phyloP scores from a whole-genome alignment of 2,329 filamentous ascomycete genomes.

The Aureobasidium sp. region DNA sequence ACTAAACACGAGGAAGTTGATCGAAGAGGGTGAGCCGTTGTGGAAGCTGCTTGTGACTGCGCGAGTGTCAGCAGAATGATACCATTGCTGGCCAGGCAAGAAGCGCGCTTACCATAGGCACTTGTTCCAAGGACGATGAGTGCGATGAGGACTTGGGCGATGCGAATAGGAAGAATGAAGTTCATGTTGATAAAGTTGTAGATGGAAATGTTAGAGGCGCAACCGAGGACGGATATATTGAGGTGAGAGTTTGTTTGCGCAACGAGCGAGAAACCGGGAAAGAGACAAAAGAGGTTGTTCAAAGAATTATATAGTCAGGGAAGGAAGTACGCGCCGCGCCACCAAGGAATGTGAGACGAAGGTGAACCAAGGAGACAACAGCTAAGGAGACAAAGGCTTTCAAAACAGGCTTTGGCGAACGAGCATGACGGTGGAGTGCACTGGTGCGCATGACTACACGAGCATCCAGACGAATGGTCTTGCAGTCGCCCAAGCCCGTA shows the following conservation, averaged over 20 bases:
- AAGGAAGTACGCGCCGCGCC: slow-evolving; percentile 1
- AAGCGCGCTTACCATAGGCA: slow-evolving; percentile 53
- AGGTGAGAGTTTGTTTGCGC: background rate
- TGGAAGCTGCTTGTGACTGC: slow-evolving; percentile 40
- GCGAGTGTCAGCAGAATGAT: background rate
- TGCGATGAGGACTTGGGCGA: slow-evolving; percentile 57
- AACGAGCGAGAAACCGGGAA: background rate
- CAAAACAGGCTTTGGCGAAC: background rate
- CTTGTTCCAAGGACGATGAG: slow-evolving; percentile 69
- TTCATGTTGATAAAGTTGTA: background rate
- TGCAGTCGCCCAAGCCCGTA: background rate
- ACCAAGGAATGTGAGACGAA: slow-evolving; percentile 6
- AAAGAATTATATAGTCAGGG: slow-evolving; percentile 4
- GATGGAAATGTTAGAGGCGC: background rate
- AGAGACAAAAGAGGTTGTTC: background rate
- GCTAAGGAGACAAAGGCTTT: background rate
- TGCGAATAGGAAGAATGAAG: slow-evolving; percentile 40
- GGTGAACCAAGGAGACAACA: background rate
- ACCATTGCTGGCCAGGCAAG: background rate
- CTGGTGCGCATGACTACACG: background rate
- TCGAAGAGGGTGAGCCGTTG: slow-evolving; percentile 41
- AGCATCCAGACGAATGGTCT: background rate
- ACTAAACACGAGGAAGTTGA: slow-evolving; percentile 75
- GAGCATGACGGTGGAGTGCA: background rate
- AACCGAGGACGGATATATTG: background rate